phyloP scores from a whole-genome alignment of 169 alveolate species.

The Blepharisma undulans region DNA sequence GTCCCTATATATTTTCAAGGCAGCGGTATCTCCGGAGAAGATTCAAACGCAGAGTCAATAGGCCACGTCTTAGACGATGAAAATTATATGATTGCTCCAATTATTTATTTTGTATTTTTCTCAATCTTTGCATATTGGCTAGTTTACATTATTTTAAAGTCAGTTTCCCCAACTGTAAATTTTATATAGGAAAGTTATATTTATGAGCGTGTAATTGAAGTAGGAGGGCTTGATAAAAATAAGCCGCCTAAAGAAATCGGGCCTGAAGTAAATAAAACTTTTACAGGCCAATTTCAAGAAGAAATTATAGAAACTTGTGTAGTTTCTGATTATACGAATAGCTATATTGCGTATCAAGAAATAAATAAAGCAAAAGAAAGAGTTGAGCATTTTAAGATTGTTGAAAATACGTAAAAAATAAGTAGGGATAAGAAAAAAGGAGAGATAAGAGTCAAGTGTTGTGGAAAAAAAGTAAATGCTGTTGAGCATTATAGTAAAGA shows the following conservation, averaged over 20 bases:
- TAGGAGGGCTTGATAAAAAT: background rate
- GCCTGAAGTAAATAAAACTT: background rate
- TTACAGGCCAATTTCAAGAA: background rate
- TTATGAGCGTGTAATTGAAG: background rate
- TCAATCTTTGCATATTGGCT: background rate
- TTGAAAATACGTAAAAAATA: background rate
- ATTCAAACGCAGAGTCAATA: background rate
- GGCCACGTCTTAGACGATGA: constrained; percentile 4
- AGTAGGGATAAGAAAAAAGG: background rate
- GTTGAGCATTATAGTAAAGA: background rate
- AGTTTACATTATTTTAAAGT: background rate
- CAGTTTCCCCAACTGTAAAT: background rate
- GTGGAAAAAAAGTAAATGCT: background rate
- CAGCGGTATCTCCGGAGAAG: background rate
- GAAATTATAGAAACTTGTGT: background rate
- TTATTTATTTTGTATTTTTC: background rate
- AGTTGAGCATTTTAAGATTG: background rate
- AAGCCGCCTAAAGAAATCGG: background rate
- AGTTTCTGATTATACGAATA: background rate
- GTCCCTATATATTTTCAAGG: constrained; percentile 24
- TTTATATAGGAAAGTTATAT: background rate
- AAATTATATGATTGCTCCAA: constrained; percentile 1
- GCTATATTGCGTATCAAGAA: background rate
- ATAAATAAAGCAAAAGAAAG: background rate
- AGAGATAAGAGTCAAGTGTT: background rate